Conservation (phyloP, 2,329 filamentous ascomycete species). For the Pleoardoris graminearum region DNA sequence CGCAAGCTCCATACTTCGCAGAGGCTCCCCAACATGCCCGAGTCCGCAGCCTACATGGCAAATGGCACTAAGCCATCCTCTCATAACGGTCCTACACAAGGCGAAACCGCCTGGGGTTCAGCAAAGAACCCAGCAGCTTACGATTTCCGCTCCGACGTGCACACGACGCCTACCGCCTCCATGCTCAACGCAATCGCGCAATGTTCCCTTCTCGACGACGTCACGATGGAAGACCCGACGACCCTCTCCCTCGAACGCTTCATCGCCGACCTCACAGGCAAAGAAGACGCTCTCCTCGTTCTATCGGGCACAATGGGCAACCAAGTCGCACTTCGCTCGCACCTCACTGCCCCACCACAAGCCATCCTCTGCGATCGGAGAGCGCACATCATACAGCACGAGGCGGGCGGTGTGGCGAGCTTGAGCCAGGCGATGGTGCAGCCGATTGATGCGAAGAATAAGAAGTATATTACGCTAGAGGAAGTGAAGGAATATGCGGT, state of each 20-base stretch:
- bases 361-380: slow-evolving; percentile 77
- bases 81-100: slow-evolving; percentile 17
- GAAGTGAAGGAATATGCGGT: slow-evolving; percentile 71
- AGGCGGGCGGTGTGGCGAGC: slow-evolving; percentile 69
- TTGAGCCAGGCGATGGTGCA: slow-evolving; percentile 73
- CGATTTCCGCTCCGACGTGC: slow-evolving; percentile 56
- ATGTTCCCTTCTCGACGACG: slow-evolving; percentile 80
- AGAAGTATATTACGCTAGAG: slow-evolving; percentile 72
- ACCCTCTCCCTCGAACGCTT: slow-evolving; percentile 76
- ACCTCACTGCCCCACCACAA: slow-evolving; percentile 79
- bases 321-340: slow-evolving; percentile 77
- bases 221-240: slow-evolving; percentile 77
- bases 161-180: slow-evolving; percentile 52
- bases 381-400: slow-evolving; percentile 74
- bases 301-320: slow-evolving; percentile 95
- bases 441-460: slow-evolving; percentile 69
- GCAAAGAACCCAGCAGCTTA: slow-evolving; percentile 58
- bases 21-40: slow-evolving; percentile 32
- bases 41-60: slow-evolving; percentile 35
- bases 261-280: slow-evolving; percentile 72
- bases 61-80: slow-evolving; percentile 28
- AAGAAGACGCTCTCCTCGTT: slow-evolving; percentile 78
- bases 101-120: slow-evolving; percentile 42
- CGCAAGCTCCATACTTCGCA: slow-evolving; percentile 21
- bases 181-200: slow-evolving; percentile 81